Percentiles rank a stretch among this genome's conserved stretches.
Conservation (phyloP, 805 yeast genomes). For the Wickerhamomyces tratensis region DNA sequence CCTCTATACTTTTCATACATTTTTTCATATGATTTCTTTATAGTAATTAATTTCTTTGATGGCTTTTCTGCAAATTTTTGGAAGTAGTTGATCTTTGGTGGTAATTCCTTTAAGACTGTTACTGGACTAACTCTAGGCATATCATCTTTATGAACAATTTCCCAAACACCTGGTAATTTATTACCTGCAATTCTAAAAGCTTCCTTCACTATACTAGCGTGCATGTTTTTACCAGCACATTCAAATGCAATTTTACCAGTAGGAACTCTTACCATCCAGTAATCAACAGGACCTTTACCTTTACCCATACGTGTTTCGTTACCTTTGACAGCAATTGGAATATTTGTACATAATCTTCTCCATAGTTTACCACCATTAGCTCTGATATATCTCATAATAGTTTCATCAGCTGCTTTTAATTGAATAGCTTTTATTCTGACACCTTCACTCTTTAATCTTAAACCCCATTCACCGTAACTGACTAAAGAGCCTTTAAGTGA, state of each 20-base stretch:
- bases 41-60: conserved; percentile 50
- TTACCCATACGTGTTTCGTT: conserved; percentile 99
- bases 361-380: conserved; percentile 66
- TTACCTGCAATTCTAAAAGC: conserved; percentile 85
- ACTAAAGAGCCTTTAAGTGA: conserved; percentile 81
- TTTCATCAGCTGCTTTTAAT: conserved; percentile 82
- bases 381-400: conserved; percentile 75
- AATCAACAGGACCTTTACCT: conserved; percentile 96
- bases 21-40: conserved; percentile 36
- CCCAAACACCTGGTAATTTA: conserved; percentile 88
- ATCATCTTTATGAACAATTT: conserved; percentile 59
- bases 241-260: conserved; percentile 92
- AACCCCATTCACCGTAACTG: conserved; percentile 75
- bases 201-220: conserved; percentile 84
- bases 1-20: conserved; percentile 55
- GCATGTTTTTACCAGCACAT: conserved; percentile 63
- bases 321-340: conserved; percentile 93
- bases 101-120: conserved; percentile 31
- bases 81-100: conserved; percentile 40
- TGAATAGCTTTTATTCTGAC: conserved; percentile 79
- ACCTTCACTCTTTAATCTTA: conserved; percentile 86
- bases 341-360: conserved; percentile 74
- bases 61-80: conserved; percentile 51
- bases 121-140: conserved; percentile 62
- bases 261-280: conserved; percentile 95